phyloP scores from a whole-genome alignment of 2,329 filamentous ascomycete genomes.

The Apiospora aurea region DNA sequence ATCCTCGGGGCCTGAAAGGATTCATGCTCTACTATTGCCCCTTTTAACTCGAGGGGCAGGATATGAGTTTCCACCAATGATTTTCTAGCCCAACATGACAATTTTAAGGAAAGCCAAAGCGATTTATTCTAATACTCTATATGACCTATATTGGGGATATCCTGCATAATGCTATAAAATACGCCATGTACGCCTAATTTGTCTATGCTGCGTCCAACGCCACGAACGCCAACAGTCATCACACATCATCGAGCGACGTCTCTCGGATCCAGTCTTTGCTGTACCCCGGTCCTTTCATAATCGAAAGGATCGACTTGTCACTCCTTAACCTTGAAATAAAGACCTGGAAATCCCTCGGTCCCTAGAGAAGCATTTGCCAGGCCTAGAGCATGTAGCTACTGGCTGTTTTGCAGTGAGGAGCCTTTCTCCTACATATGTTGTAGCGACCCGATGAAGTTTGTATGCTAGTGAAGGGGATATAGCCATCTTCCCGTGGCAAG shows the following conservation, averaged over 20 bases:
- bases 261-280: background rate
- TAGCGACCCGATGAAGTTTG: background rate
- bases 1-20: too few relatives aligned
- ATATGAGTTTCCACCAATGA: background rate
- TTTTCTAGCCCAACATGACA: background rate
- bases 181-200: background rate
- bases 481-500: background rate
- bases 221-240: constrained; percentile 36
- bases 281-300: background rate
- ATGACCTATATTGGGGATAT: background rate
- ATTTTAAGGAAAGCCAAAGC: background rate
- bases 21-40: background rate
- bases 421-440: background rate
- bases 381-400: background rate
- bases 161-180: background rate
- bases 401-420: background rate
- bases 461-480: background rate
- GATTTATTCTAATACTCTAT: background rate
- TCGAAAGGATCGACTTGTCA: background rate
- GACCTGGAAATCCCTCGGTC: background rate
- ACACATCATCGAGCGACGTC: constrained; percentile 3
- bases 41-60: background rate
- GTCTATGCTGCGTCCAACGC: constrained; percentile 39
- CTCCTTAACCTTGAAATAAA: too few relatives aligned
- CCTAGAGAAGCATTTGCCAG: background rate